Conservation (phyloP, 495 filamentous ascomycete genomes). For the Glonium stellatum region DNA sequence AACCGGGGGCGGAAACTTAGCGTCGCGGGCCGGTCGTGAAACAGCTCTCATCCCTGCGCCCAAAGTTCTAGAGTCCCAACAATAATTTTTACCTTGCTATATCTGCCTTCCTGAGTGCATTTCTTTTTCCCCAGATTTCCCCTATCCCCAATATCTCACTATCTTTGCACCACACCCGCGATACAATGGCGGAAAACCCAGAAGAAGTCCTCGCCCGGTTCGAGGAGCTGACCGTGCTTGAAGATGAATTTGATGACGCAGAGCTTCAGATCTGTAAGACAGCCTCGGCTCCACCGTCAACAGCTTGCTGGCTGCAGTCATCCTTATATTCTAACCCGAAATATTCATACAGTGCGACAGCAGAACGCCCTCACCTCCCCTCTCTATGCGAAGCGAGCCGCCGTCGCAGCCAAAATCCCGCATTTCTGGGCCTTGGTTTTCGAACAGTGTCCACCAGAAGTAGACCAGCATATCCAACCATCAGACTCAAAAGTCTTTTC, state of each 20-base stretch:
- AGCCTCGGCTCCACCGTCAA: background rate
- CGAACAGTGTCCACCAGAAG: constrained; percentile 70
- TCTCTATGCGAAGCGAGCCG: constrained; percentile 66
- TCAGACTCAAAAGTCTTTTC: constrained; percentile 64
- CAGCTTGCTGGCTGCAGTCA: background rate
- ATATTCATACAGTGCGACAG: constrained; percentile 46
- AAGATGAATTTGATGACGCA: constrained; percentile 57
- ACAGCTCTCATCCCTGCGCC: too few species aligned
- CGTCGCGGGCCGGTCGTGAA: too few species aligned
- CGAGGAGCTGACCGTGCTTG: constrained; percentile 37
- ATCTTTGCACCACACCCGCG: too few species aligned
- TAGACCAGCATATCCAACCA: constrained; percentile 78
- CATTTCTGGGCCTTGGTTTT: constrained; percentile 88
- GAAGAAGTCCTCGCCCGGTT: constrained; percentile 25
- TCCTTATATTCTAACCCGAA: background rate
- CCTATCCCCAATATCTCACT: too few species aligned
- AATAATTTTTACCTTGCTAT: too few species aligned
- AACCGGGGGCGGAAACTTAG: too few species aligned
- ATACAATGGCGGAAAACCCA: constrained; percentile 26
- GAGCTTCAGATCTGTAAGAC: constrained; percentile 62
- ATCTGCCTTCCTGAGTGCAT: too few species aligned
- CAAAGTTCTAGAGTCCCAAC: too few species aligned
- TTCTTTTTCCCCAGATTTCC: too few species aligned
- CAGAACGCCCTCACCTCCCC: constrained; percentile 45
- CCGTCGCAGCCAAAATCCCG: constrained; percentile 57